Base-by-base conservation (phyloP, 495 filamentous ascomycete species). In the Penicillium robsamsonii region DNA sequence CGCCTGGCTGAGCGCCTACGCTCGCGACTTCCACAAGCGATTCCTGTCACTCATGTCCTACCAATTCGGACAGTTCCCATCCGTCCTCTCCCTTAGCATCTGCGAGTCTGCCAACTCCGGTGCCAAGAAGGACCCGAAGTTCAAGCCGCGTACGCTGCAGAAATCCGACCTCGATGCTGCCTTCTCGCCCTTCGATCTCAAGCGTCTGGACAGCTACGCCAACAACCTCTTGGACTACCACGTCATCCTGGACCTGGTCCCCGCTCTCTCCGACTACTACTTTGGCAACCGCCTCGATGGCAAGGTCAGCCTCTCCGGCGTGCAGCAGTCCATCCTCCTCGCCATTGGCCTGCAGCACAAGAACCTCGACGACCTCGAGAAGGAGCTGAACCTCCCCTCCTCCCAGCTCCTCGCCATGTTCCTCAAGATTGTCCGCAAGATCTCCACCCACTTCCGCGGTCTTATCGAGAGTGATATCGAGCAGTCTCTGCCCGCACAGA, bases 171-270 rank as follows among this genome's bases (percentile, higher is more conserved):
- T 99, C 9, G 92, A 96, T 59, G 73, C 66, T 30, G 66, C 84
- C 1, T 82, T 97, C 67, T 91, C 90, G 12, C 91, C 95, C 2
- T 97, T 91, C 67, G 95, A 99, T 66, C 81, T 96, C 57, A 96
- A 96, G 74, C 86, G 95, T 30, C 79, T 97, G 29, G 93, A 97
- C 65, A 89, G 87, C 56, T 99, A 97, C 65, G 90, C 94, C 11
- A 95, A 94, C 72, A 96, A 96, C 67, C 87, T 97, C 72, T 81
- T 99, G 17, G 95, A 99, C 67, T 96, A 97, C 75, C 95, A 96
- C 69, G 93, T 96, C 61, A 94, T 99, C 52, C 79, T 97, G 33
- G 95, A 99, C 65, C 83, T 99, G 71, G 77, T 97, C 57, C 95
- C 95, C 2, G 79, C 75, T 6, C 83, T 97, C 48, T 83, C 95